phyloP scores from a whole-genome alignment of 2,329 filamentous ascomycete genomes.

The Chaetomiaceae sp. region DNA sequence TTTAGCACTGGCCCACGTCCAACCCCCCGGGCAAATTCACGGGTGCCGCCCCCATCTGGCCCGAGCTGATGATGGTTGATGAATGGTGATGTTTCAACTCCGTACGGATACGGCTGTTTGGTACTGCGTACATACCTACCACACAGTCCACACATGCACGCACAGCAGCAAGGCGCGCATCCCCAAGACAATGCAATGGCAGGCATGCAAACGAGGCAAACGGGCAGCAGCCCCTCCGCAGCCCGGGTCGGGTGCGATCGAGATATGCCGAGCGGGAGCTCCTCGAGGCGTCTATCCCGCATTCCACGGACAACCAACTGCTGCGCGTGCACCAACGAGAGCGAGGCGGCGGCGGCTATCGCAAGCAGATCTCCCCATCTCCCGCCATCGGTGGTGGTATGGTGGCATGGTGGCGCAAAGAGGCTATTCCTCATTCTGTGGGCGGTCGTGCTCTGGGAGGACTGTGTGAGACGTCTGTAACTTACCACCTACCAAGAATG shows the following conservation, averaged over 20 bases:
- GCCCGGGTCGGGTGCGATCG: conserved; percentile 11
- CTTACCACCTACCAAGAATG: too few species aligned
- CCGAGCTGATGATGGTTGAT: too few species aligned
- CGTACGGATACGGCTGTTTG: too few species aligned
- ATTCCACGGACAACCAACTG: conserved; percentile 6
- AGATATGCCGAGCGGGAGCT: conserved; percentile 12
- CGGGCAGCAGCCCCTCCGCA: background rate
- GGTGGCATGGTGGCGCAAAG: conserved; percentile 11
- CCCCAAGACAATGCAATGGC: background rate
- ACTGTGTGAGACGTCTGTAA: too few species aligned
- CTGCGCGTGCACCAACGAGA: conserved; percentile 7
- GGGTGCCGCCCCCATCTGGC: too few species aligned
- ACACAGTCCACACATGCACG: too few species aligned
- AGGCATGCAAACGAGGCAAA: conserved; percentile 2
- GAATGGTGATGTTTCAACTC: too few species aligned
- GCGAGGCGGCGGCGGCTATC: conserved; percentile 15
- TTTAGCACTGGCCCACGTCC: conserved; percentile 7
- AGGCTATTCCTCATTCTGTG: background rate
- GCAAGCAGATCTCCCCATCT: conserved; percentile 6
- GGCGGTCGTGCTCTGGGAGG: background rate
- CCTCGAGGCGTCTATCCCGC: conserved; percentile 13
- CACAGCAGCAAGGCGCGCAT: too few species aligned
- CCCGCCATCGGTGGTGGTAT: too few species aligned
- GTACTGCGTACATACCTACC: background rate
- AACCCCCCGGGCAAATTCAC: too few species aligned